Conservation (phyloP, 257 asterid genomes). For the Osmanthus fragrans region DNA sequence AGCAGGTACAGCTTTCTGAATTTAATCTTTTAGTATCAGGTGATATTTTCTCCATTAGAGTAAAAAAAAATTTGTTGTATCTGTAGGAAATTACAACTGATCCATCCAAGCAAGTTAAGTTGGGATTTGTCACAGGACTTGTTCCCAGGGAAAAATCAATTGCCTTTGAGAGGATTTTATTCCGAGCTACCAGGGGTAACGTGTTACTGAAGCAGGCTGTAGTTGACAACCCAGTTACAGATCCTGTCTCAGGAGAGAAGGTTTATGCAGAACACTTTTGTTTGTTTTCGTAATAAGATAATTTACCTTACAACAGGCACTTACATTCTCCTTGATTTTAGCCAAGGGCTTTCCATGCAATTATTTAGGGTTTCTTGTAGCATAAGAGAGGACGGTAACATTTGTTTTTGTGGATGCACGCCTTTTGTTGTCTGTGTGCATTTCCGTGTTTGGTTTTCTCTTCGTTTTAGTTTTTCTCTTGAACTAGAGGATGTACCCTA, state of each 20-base stretch:
- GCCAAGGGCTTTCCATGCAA: background rate
- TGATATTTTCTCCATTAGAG: constrained; percentile 12
- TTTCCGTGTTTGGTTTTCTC: background rate
- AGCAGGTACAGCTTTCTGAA: constrained; percentile 53
- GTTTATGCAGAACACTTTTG: constrained; percentile 34
- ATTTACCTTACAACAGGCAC: background rate
- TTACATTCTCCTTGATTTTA: background rate
- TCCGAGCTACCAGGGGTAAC: constrained; percentile 99
- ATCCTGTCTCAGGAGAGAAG: constrained; percentile 97
- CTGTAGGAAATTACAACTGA: constrained; percentile 59
- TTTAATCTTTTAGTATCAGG: constrained; percentile 17
- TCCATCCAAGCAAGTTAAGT: constrained; percentile 91
- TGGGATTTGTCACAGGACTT: constrained; percentile 89
- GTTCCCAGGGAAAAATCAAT: constrained; percentile 86
- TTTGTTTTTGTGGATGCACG: background rate
- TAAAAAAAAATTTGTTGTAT: too few species aligned
- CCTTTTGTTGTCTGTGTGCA: background rate
- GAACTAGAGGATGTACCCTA: background rate
- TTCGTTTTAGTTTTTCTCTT: background rate
- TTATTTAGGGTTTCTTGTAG: background rate
- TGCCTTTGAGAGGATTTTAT: constrained; percentile 96
- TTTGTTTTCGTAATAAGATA: background rate
- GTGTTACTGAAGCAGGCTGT: constrained; percentile 79
- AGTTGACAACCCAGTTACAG: constrained; percentile 76
- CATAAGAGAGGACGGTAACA: background rate